Conservation (phyloP, 768 basidiomycete species). For the Naematelia encephala region DNA sequence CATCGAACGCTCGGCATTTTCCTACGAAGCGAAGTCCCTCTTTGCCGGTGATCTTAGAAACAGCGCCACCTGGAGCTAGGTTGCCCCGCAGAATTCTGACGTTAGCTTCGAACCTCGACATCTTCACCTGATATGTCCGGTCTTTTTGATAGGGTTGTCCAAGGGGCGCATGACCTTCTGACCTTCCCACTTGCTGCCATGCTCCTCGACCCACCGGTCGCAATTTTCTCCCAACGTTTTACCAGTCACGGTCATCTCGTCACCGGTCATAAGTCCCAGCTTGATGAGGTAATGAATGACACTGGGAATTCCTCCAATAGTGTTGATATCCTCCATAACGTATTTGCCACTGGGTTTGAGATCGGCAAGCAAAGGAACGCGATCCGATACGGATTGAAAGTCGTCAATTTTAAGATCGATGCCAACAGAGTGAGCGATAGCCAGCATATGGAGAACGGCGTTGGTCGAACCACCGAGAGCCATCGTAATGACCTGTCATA, state of each 20-base stretch:
- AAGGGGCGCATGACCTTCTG: conserved; percentile 75
- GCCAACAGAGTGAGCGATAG: conserved; percentile 92
- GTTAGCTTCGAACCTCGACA: too few species aligned
- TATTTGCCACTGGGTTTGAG: conserved; percentile 97
- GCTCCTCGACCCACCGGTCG: conserved; percentile 64
- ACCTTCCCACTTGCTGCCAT: conserved; percentile 58
- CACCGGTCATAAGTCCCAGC: conserved; percentile 82
- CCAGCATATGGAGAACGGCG: conserved; percentile 93
- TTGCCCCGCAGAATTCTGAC: conserved; percentile 70
- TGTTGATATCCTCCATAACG: conserved; percentile 96
- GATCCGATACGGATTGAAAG: conserved; percentile 89
- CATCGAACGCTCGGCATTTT: conserved; percentile 87
- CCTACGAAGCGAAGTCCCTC: conserved; percentile 83
- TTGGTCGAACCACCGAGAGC: conserved; percentile 97
- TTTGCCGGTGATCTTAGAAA: conserved; percentile 91
- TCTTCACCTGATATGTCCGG: conserved; percentile 69
- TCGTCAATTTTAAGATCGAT: conserved; percentile 84
- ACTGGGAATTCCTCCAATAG: conserved; percentile 95
- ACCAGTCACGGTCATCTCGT: conserved; percentile 86
- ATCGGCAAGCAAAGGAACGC: conserved; percentile 89
- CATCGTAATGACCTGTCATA: conserved; percentile 80
- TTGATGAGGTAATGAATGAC: conserved; percentile 80
- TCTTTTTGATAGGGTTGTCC: conserved; percentile 75
- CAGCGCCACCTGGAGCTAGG: conserved; percentile 77
- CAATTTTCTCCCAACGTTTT: conserved; percentile 85